Base-by-base conservation (phyloP, 1,139 yeast species). In the Taphrina populina region DNA sequence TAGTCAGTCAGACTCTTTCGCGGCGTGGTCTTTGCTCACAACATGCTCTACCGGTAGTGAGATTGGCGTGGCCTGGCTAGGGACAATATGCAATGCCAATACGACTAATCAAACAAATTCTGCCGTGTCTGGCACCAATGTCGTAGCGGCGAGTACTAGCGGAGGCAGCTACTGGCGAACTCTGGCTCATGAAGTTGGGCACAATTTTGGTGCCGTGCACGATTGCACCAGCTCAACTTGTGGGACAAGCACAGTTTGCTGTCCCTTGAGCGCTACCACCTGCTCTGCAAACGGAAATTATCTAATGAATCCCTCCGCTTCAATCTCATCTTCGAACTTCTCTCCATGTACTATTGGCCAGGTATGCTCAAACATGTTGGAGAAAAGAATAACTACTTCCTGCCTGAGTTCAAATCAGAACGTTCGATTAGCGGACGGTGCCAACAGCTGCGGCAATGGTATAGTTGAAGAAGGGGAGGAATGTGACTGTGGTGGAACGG, bases 401-500 rank as follows among this genome's bases (percentile, higher is more conserved):
- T 72, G 75, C 53, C 58, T 72, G 43, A 61, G 65, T 5, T 61
- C 67, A 32, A 71, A 71, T 61, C 63, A 69, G n/a, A 69, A 69
- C 8, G 66, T 69, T 40, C 59, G 57, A 27, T 65, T 70, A 20
- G 64, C 69, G 29, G 66, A 70, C 1, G 41, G 60, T 2, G 64
- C 61, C 36, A 68, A 69, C 56, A 69, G 67, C 35, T 71, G 74
- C 55, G 74, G 74, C 17, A 71, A 71, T 58, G 74, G 74, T 5
- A 70, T 71, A 51, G 73, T 71, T 3, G 74, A 71, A 56, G 72
- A 68, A 15, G 74, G 74, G 11, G 74, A 71, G 55, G 73, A 71
- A 23, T 71, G 74, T 57, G 74, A 71, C 57, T 71, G 74, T 59
- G 74, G 74, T 13, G 73, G 73, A 8, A 65, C 43, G 11, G 67